Conservation (phyloP, 768 basidiomycete species). For the Strobilomyces echinocephalus region DNA sequence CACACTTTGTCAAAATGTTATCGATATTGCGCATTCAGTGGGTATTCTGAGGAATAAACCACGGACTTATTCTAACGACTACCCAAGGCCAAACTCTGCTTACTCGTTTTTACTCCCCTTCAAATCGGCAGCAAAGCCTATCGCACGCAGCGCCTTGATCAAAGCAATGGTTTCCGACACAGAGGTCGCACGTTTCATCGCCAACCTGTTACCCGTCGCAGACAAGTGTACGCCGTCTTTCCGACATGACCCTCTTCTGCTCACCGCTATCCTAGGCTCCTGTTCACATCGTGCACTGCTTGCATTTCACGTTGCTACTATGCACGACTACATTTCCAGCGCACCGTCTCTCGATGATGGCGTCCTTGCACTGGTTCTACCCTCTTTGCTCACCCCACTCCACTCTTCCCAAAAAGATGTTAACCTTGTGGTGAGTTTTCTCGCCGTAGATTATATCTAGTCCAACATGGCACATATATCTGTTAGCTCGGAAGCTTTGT, state of each 20-base stretch:
- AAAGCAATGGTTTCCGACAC: slow-evolving; percentile 69
- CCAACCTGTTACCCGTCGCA: slow-evolving; percentile 56
- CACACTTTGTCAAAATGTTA: slow-evolving; percentile 91
- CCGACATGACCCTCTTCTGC: not conserved
- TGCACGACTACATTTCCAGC: slow-evolving; percentile 74
- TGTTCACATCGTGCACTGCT: slow-evolving; percentile 65
- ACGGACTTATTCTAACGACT: slow-evolving; percentile 1
- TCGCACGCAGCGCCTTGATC: slow-evolving; percentile 71
- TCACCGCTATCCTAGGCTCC: slow-evolving; percentile 25
- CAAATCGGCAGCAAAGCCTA: slow-evolving; percentile 69
- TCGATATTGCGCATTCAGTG: slow-evolving; percentile 78
- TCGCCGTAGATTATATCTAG: not conserved
- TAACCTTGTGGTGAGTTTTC: slow-evolving; percentile 43
- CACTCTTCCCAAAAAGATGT: slow-evolving; percentile 44
- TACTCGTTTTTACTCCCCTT: slow-evolving; percentile 72
- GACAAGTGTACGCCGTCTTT: slow-evolving; percentile 36
- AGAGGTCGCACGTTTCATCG: slow-evolving; percentile 69
- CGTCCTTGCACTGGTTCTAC: slow-evolving; percentile 57
- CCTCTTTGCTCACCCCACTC: slow-evolving; percentile 58
- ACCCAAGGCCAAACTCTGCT: slow-evolving; percentile 48
- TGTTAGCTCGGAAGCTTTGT: slow-evolving; percentile 68
- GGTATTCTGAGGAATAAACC: slow-evolving; percentile 16
- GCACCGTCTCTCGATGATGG: slow-evolving; percentile 59
- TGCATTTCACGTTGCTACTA: slow-evolving; percentile 74
- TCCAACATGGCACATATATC: not conserved